Conservation (phyloP, 1,139 yeast genomes). For the Candida anutae region DNA sequence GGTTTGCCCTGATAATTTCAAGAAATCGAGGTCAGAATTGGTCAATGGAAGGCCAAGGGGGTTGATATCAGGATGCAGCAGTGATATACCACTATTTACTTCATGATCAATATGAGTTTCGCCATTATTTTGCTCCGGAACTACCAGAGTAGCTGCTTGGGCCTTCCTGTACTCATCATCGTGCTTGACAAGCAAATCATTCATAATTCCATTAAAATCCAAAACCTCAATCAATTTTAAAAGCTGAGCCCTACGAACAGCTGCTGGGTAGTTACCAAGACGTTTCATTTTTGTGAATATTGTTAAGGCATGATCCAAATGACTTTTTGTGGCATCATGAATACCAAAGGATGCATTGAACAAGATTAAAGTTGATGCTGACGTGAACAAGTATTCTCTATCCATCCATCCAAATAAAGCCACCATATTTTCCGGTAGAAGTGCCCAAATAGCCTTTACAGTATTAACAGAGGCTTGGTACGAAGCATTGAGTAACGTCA, state of each 20-base stretch:
- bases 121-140: not conserved
- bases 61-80: conserved; percentile 1
- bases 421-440: conserved; percentile 68
- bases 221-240: conserved; percentile 55
- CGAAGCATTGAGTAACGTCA: conserved; percentile 68
- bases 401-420: conserved; percentile 88
- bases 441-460: conserved; percentile 64
- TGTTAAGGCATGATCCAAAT: conserved; percentile 64
- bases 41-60: conserved; percentile 1
- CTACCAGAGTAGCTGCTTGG: not conserved
- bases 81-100: not conserved
- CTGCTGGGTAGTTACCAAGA: conserved; percentile 74
- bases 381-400: conserved; percentile 73
- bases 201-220: conserved; percentile 64
- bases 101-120: not conserved
- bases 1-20: conserved; percentile 11
- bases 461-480: conserved; percentile 81
- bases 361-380: conserved; percentile 69
- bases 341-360: conserved; percentile 81
- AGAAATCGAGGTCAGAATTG: conserved; percentile 15
- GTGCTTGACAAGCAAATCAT: conserved; percentile 47
- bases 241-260: conserved; percentile 63
- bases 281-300: conserved; percentile 70
- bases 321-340: conserved; percentile 66
- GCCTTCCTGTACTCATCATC: conserved; percentile 32